phyloP scores from a whole-genome alignment of 2,329 filamentous ascomycete genomes.

The Cladorrhinum sp. region DNA sequence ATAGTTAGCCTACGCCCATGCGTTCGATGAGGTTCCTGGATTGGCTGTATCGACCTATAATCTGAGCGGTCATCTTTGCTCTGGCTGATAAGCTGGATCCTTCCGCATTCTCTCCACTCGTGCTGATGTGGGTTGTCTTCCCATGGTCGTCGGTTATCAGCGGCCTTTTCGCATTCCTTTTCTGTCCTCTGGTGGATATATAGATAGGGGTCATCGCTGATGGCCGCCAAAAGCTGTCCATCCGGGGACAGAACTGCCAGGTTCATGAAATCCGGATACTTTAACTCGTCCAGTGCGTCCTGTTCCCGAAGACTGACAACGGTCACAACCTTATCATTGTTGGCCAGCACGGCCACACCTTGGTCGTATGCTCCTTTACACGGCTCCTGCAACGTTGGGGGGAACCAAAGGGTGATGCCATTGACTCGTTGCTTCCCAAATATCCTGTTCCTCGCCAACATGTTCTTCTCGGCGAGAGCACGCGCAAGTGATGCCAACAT shows the following conservation, averaged over 20 bases:
- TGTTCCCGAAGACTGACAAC: conserved; percentile 70
- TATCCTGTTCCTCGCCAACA: conserved; percentile 50
- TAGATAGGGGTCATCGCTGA: conserved; percentile 82
- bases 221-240: conserved; percentile 73
- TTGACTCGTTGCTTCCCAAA: conserved; percentile 62
- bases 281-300: conserved; percentile 65
- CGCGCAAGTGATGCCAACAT: conserved; percentile 37
- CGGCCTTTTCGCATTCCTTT: conserved; percentile 33
- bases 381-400: conserved; percentile 36
- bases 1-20: conserved; percentile 11
- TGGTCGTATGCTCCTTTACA: conserved; percentile 43
- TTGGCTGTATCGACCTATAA: conserved; percentile 39
- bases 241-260: conserved; percentile 92
- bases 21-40: neutral
- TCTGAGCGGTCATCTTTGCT: conserved; percentile 51
- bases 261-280: conserved; percentile 84
- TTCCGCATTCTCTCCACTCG: conserved; percentile 50
- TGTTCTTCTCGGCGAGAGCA: conserved; percentile 42
- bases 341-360: conserved; percentile 70
- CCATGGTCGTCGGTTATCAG: conserved; percentile 9
- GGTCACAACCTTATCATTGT: conserved; percentile 88
- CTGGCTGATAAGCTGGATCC: conserved; percentile 58
- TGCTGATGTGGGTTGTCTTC: conserved; percentile 33
- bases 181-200: conserved; percentile 70
- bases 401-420: conserved; percentile 63